A percentile compares a stretch with the other conserved stretches of the same genome.
Evolutionary conservation across 2,329 filamentous ascomycete species (phyloP).

Genomic region (Beauveria medogensis): DNA sequence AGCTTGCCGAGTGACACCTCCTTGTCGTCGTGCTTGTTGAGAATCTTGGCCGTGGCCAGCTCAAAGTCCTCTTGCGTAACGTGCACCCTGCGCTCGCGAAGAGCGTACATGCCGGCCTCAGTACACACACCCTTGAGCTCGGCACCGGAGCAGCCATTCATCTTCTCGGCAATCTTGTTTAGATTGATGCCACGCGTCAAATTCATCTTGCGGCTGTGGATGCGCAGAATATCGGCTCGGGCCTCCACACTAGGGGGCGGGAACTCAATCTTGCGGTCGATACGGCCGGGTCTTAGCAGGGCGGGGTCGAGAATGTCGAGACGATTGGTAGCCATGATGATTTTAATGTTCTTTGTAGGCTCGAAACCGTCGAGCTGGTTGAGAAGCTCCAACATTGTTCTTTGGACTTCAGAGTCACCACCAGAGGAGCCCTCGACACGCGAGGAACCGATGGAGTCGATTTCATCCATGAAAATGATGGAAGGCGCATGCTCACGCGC

Average conservation of each 20-base stretch:
- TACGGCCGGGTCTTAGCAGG: slow-evolving; percentile 87
- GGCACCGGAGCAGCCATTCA: slow-evolving; percentile 97
- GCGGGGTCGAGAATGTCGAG: slow-evolving; percentile 96
- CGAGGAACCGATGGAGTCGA: slow-evolving; percentile 96
- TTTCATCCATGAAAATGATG: slow-evolving; percentile 99
- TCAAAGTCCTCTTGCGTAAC: slow-evolving; percentile 99
- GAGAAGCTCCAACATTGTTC: slow-evolving; percentile 95
- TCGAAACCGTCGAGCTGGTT: slow-evolving; percentile 99
- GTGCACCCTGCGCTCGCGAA: slow-evolving; percentile 90
- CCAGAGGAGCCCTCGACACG: slow-evolving; percentile 93
- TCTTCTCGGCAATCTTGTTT: slow-evolving; percentile 98
- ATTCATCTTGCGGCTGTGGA: slow-evolving; percentile 98
- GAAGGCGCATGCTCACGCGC: slow-evolving; percentile 94
- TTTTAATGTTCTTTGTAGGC: slow-evolving; percentile 99
- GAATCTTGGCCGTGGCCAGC: slow-evolving; percentile 93
- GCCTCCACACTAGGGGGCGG: slow-evolving; percentile 94
- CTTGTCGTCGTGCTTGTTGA: slow-evolving; percentile 99
- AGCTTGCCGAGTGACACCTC: slow-evolving; percentile 84
- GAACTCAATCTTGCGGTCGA: slow-evolving; percentile 98
- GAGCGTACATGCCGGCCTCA: slow-evolving; percentile 95
- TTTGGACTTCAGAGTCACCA: slow-evolving; percentile 94
- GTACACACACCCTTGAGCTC: slow-evolving; percentile 99
- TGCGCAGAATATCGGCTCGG: slow-evolving; percentile 92
- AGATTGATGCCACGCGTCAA: slow-evolving; percentile 94
- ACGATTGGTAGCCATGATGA: slow-evolving; percentile 99